Evolutionary conservation across 495 filamentous ascomycete genomes (phyloP).

Genomic region (Neurospora pannonica): DNA sequence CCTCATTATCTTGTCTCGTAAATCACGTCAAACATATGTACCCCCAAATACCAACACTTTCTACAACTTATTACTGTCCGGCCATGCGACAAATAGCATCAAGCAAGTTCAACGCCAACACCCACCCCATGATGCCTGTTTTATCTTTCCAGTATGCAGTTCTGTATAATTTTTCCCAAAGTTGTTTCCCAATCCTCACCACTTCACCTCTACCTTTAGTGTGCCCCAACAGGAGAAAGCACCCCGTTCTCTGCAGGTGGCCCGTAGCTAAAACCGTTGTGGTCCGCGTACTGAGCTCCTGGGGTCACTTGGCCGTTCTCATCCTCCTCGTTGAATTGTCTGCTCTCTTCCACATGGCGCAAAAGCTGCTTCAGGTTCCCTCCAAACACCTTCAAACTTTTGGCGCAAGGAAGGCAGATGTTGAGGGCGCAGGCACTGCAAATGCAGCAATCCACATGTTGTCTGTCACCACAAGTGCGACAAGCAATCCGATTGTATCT

Average conservation of each 20-base stretch:
- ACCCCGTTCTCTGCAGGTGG: neutral
- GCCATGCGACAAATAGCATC: neutral
- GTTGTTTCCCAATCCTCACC: neutral
- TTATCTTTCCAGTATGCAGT: neutral
- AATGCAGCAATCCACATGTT: constrained; percentile 17
- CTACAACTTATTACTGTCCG: neutral
- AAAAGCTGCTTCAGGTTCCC: constrained; percentile 15
- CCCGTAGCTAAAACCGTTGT: neutral
- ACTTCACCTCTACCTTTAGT: neutral
- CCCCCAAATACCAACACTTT: neutral
- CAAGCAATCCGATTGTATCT: constrained; percentile 19
- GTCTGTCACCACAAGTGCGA: constrained; percentile 13
- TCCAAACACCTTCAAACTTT: constrained; percentile 1
- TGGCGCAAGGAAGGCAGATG: constrained; percentile 13
- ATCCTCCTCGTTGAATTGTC: neutral
- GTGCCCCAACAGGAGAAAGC: neutral
- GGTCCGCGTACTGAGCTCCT: neutral
- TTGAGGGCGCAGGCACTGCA: constrained; percentile 22
- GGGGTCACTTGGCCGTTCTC: neutral
- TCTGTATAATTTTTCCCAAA: neutral
- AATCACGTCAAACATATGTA: neutral
- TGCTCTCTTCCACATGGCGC: constrained; percentile 6
- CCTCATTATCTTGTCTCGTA: neutral
- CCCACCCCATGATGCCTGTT: too few relatives aligned
- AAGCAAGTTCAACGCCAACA: neutral